These are phyloP conservation scores for Apocynum venetum DNA, from an alignment of 257 asterid genomes.

Conservation along the genomic window DNA sequence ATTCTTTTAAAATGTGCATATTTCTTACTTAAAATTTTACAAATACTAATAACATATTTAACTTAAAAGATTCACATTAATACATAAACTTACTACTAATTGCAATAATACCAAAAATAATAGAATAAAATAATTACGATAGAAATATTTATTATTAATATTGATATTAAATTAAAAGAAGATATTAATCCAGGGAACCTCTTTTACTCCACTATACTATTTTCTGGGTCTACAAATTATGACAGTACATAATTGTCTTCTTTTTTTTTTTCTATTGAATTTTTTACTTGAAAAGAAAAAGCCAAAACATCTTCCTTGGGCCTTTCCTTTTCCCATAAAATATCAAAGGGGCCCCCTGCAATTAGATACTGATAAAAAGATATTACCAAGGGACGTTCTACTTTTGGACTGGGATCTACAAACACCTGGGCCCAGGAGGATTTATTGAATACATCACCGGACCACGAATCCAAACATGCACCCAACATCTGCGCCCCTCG, in stretches of 20 bases:
- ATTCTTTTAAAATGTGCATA: too few species aligned
- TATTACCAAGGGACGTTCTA: too few species aligned
- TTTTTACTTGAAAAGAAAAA: neutral
- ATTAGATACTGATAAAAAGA: neutral
- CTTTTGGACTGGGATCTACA: neutral
- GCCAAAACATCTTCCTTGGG: neutral
- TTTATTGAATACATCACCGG: neutral
- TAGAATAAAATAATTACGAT: too few species aligned
- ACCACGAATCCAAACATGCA: neutral
- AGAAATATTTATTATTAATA: too few species aligned
- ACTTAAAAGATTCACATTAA: too few species aligned
- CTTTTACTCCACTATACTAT: too few species aligned
- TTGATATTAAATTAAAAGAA: too few species aligned
- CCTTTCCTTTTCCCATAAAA: neutral
- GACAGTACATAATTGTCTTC: neutral
- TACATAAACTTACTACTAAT: too few species aligned
- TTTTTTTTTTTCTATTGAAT: neutral
- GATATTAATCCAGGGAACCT: too few species aligned
- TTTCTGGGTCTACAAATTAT: conserved; percentile 2
- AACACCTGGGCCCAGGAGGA: neutral
- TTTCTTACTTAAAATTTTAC: too few species aligned
- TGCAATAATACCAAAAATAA: too few species aligned
- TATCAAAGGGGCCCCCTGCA: neutral
- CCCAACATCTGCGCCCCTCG: neutral
- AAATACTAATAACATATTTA: too few species aligned